phyloP scores from a whole-genome alignment of 495 filamentous ascomycete species.

The Aspergillus nidulans region DNA sequence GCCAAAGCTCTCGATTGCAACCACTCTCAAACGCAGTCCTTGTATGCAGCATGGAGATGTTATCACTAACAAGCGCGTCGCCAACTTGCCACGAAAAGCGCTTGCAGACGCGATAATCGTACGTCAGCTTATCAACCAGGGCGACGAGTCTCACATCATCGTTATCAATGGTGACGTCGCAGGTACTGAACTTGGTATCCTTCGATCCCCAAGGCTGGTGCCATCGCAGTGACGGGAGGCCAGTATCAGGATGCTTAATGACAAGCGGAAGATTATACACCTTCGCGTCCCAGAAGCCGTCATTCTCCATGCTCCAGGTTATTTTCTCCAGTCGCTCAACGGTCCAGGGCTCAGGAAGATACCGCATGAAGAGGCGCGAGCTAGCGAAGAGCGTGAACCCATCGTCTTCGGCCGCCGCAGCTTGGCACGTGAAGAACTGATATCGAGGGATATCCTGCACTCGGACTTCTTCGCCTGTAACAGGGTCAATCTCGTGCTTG shows the following conservation, averaged over 20 bases:
- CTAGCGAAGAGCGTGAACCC: conserved; percentile 50
- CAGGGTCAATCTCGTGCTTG: conserved; percentile 30
- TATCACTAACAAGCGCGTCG: conserved; percentile 53
- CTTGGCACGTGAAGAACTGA: conserved; percentile 49
- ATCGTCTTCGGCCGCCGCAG: conserved; percentile 40
- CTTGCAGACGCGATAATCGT: conserved; percentile 47
- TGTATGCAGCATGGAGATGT: conserved; percentile 49
- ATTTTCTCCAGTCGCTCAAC: conserved; percentile 32
- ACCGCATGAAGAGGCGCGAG: conserved; percentile 47
- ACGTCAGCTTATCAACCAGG: conserved; percentile 34
- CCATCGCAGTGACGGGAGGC: conserved; percentile 45
- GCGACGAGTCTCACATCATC: conserved; percentile 20
- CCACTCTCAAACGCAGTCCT: conserved; percentile 40
- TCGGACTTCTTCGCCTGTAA: conserved; percentile 21
- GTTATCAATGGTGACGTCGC: conserved; percentile 44
- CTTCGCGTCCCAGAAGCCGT: conserved; percentile 24
- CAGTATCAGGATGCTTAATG: conserved; percentile 40
- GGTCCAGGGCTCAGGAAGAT: conserved; percentile 39
- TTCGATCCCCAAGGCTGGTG: conserved; percentile 51
- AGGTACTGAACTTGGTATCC: conserved; percentile 46
- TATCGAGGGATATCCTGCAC: conserved; percentile 23
- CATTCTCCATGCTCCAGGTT: conserved; percentile 30
- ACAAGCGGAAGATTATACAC: conserved; percentile 44
- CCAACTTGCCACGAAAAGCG: conserved; percentile 48
- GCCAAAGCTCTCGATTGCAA: conserved; percentile 46